Evolutionary conservation across 2,329 filamentous ascomycete genomes (phyloP).

Genomic region (Cladosporium sp.): DNA sequence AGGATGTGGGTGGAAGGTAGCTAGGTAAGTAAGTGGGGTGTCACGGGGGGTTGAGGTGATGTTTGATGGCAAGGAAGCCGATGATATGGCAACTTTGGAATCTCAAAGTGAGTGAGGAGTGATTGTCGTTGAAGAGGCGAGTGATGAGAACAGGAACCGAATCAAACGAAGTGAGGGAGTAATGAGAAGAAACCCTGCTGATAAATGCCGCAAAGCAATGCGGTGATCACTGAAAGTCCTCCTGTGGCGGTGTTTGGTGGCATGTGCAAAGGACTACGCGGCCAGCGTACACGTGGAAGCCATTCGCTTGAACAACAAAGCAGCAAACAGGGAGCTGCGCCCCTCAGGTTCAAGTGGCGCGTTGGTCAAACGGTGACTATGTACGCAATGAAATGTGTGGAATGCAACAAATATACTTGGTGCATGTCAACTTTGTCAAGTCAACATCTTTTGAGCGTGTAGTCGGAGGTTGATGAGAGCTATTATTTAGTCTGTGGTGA

Average conservation of each 20-base stretch:
- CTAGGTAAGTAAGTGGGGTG: background rate
- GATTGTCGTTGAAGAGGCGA: background rate
- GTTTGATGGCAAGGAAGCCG: too few species aligned
- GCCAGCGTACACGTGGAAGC: background rate
- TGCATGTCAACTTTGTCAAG: too few species aligned
- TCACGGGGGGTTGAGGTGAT: background rate
- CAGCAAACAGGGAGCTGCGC: background rate
- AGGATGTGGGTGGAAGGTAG: background rate
- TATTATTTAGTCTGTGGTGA: too few species aligned
- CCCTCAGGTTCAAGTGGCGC: background rate
- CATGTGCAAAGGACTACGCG: constrained; percentile 11
- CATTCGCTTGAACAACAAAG: background rate
- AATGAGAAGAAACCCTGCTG: background rate
- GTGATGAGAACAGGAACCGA: background rate
- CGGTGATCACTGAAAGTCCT: background rate
- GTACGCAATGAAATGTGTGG: too few species aligned
- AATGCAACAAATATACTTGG: too few species aligned
- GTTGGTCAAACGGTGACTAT: background rate
- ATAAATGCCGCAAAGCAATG: background rate
- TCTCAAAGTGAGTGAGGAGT: too few species aligned
- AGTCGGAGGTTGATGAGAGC: too few species aligned
- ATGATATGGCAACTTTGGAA: too few species aligned
- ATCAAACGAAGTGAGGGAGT: background rate
- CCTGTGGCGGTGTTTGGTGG: background rate
- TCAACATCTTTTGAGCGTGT: too few species aligned